Evolutionary conservation across 1,284 basidiomycete species (phyloP), one percentile per base, ranked within the genome.

Genomic region (Melampsora larici-populina): DNA sequence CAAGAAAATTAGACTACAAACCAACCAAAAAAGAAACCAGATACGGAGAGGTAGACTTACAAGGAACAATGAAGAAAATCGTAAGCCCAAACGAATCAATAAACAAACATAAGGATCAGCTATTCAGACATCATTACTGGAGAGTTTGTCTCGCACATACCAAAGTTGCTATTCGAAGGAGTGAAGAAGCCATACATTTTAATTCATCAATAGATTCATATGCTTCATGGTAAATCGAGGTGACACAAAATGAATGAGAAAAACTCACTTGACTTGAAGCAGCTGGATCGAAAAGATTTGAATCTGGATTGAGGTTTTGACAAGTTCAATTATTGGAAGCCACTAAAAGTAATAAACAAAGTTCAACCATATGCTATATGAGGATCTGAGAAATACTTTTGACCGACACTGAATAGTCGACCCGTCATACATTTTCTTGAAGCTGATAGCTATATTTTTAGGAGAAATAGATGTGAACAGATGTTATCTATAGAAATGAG

Each of bases 401-500:
- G 79, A 0, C 87, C 86, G 0, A 86, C 87, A 4, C 92, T 93
- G 84, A 97, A 97, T 2, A 99, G 85, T 46, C 94, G 88, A 55
- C 94, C 91, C 2, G 96, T 97, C 29, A 97, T 90, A 15, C 97
- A 88, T 49, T 92, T 88, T 67, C 93, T 88, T 29, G 90, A 92
- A 21, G 92, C 91, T 24, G 90, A 89, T 82, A 92, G 95, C 87
- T 92, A 82, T 9, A 46, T 21, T 48, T 26, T 18, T 2, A n/a
- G 31, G 26, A 51, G n/a, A n/a, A n/a, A n/a, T n/a, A n/a, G n/a
- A n/a, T n/a, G n/a, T n/a, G n/a, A n/a, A n/a, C n/a, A n/a, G n/a
- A n/a, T n/a, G n/a, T n/a, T n/a, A n/a, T 1, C 4, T 8, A 43
- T 15, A 63, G 6, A 29, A 15, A 43, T 29, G 60, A 33, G 63